Base-by-base conservation (phyloP, 805 yeast species). In the Blastobotrys peoriensis region DNA sequence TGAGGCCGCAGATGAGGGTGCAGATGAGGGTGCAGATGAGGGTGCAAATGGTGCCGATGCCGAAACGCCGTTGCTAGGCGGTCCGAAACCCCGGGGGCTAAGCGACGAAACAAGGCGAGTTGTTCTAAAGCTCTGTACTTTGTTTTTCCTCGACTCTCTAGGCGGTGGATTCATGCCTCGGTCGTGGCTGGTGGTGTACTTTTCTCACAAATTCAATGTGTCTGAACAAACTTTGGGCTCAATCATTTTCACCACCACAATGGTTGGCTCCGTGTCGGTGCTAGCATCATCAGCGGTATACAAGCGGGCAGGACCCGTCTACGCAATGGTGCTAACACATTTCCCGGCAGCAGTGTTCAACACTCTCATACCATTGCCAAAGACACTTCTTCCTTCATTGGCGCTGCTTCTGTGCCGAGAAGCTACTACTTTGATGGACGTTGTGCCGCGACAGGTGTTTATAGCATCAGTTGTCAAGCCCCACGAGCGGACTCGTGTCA, bases 101-200 rank as follows among this genome's bases (percentile, higher is more conserved):
- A 16, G 18, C 17, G 13, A 8, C 8, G 15, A 33, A 33, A 10
- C 20, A 36, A 17, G 22, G 23, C 36, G 17, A 10, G 34, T 50
- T 3, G 44, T 53, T 5, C 22, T 48, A 38, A 51, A 45, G 36
- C 48, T 56, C 35, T 46, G 52, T 35, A 30, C 55, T 18, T 47
- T 66, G 15, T 89, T 88, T 58, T 85, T 86, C 79, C 58, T 86
- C 23, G 97, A 88, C 62, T 86, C 96, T 1, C 71, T 88, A 40
- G 96, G 95, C 0, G 79, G 78, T 51, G 96, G 96, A 1, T 83
- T 88, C 62, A 83, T 87, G 87, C 81, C 95, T 2, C 70, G 80
- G 37, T 83, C 95, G 1, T 89, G 96, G 96, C 72, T 83, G 36
- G 86, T 87, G 33, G 88, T 82, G 60, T 88, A 85, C 63, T 81